Evolutionary conservation across 2,329 filamentous ascomycete genomes (phyloP), one percentile per base, ranked within the genome.

Genomic region (Talaromyces sp.): DNA sequence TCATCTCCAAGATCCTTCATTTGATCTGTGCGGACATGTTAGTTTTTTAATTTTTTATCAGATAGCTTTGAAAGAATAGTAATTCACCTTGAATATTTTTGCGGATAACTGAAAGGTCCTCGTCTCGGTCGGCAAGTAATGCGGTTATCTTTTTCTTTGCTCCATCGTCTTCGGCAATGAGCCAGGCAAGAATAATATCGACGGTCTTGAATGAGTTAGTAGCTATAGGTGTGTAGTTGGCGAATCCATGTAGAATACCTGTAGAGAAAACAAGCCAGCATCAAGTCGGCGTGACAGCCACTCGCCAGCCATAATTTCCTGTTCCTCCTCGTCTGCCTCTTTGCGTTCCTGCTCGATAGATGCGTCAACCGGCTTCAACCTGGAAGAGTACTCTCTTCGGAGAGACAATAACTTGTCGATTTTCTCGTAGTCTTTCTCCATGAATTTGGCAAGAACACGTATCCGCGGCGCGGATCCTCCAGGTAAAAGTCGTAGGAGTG

Each of bases 391-490:
- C 13, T 90, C 88, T 54, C 85, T 78, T 46, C 93, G 84, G 54
- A 97, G 74, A 62, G 83, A 80, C 38, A 96, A 73, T 4, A 98
- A 80, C 70, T 87, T 90, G 6, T 72, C 78, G 41, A 91, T 85
- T 80, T 98, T 98, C 66, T 84, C 91, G 72, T 96, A 96, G 65
- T 96, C 87, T 71, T 91, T 96, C 74, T 99, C 95, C 19, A 96
- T 89, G 69, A 98, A 98, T 71, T 99, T 99, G 54, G 93, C 93
- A 4, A 98, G 82, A 0, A 89, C 84, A 4, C 95, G 86, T 67
- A 98, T 96, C 6, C 95, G 85, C 32, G 87, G 82, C 0, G 90
- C 81, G 1, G 90, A 92, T 32, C 91, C 86, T 17, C 86, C 89
- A 0, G 93, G 92, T 1, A 99, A 76, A 4, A 88, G 82, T 26